A percentile compares a stretch with the other conserved stretches of the same genome.
phyloP scores from a whole-genome alignment of 352 stramenopile species.

The Globisporangium alternatum region DNA sequence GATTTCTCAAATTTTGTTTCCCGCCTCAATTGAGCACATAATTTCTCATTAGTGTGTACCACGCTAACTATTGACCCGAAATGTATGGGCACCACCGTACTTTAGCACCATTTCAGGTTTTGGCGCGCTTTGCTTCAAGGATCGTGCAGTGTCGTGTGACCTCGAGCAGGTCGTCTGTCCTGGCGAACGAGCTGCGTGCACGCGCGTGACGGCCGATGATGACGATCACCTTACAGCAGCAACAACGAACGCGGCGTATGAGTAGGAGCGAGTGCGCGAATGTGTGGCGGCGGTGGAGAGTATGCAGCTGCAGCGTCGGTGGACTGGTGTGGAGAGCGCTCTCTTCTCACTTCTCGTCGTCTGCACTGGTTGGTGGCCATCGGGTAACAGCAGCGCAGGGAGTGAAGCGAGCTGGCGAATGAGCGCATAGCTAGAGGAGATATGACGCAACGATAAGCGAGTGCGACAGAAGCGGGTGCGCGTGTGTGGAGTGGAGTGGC shows the following conservation, averaged over 20 bases:
- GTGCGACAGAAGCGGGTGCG: not conserved
- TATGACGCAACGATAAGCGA: not conserved
- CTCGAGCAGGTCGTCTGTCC: too few relatives aligned
- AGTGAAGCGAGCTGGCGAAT: not conserved
- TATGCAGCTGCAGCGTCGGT: not conserved
- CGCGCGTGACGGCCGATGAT: conserved; percentile 2
- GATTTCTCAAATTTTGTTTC: not conserved
- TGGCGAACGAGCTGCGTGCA: not conserved
- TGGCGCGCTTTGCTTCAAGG: too few relatives aligned
- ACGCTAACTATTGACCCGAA: too few relatives aligned
- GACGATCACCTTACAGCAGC: conserved; percentile 1
- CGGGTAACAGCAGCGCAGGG: not conserved
- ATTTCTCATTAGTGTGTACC: too few relatives aligned
- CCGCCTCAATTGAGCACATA: too few relatives aligned
- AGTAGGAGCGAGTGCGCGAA: not conserved
- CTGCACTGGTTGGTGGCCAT: not conserved
- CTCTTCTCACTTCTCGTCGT: not conserved
- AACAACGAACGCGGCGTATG: not conserved
- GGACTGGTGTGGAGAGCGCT: not conserved
- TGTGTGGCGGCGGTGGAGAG: not conserved
- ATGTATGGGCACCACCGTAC: too few relatives aligned
- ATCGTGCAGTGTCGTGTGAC: too few relatives aligned
- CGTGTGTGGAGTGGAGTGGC: not conserved
- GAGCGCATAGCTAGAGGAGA: not conserved
- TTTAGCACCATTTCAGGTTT: too few relatives aligned